These are phyloP conservation scores for Helicostylum pulchrum DNA, from an alignment of 192 early-diverging fungal genomes.

Conservation along the genomic window DNA sequence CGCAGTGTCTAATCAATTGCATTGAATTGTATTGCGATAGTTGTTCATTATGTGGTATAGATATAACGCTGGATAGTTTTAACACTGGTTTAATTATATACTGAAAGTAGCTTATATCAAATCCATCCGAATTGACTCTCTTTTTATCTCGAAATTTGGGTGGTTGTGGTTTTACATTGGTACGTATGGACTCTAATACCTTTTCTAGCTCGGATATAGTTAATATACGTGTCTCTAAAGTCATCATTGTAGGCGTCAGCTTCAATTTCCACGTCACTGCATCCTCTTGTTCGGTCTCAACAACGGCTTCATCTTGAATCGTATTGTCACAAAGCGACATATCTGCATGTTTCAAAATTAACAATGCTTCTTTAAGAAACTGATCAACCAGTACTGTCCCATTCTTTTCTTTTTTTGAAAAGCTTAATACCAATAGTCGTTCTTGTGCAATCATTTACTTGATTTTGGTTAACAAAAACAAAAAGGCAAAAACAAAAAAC, in stretches of 20 bases:
- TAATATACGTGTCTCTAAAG: slow-evolving; percentile 35
- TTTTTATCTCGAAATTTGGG: not conserved
- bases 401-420: slow-evolving; percentile 9
- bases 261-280: slow-evolving; percentile 39
- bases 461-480: too few relatives aligned
- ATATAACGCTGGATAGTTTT: not conserved
- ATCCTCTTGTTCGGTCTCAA: slow-evolving; percentile 13
- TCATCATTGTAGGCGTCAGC: slow-evolving; percentile 31
- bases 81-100: not conserved
- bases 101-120: slow-evolving; percentile 1
- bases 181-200: slow-evolving; percentile 32
- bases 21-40: slow-evolving; percentile 23
- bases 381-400: slow-evolving; percentile 2
- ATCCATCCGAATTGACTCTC: not conserved
- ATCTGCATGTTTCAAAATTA: slow-evolving; percentile 2
- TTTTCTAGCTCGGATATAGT: slow-evolving; percentile 32
- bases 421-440: not conserved
- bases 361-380: slow-evolving; percentile 7
- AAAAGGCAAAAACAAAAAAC: too few relatives aligned
- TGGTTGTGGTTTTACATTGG: slow-evolving; percentile 25
- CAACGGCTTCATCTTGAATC: not conserved
- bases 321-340: not conserved
- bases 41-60: not conserved
- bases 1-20: slow-evolving; percentile 31
- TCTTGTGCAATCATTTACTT: slow-evolving; percentile 2